Percentiles rank a stretch among this genome's conserved stretches.
phyloP scores from a whole-genome alignment of 495 filamentous ascomycete species.

The Rusavskia elegans region DNA sequence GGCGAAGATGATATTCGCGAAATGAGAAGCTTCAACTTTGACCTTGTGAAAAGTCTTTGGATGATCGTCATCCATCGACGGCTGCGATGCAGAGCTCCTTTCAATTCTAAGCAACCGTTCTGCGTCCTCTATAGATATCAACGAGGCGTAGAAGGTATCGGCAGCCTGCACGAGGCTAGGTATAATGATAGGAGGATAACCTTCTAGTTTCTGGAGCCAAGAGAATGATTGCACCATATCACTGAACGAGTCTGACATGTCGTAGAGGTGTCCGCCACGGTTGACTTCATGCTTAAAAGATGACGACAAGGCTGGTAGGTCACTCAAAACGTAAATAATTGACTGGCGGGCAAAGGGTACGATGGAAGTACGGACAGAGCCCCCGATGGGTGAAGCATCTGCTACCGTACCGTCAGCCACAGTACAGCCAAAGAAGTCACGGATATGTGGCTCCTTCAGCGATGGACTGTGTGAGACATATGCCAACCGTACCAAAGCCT shows the following conservation, averaged over 20 bases:
- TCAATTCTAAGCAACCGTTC: too few species aligned
- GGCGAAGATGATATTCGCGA: conserved; percentile 40
- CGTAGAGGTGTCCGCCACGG: neutral
- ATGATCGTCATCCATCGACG: too few species aligned
- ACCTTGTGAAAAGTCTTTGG: neutral
- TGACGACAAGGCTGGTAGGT: neutral
- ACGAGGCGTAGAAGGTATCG: neutral
- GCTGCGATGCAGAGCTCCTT: too few species aligned
- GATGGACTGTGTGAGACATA: neutral
- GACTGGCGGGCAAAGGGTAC: neutral
- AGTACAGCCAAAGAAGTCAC: too few species aligned
- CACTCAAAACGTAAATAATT: neutral
- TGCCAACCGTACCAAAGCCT: neutral
- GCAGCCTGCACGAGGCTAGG: neutral
- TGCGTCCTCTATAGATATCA: too few species aligned
- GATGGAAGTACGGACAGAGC: neutral
- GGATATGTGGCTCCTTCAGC: too few species aligned
- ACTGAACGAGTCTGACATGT: neutral
- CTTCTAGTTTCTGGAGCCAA: neutral
- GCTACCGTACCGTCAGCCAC: too few species aligned
- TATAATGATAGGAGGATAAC: neutral
- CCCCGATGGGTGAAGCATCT: too few species aligned
- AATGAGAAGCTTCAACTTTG: conserved; percentile 31
- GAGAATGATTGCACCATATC: neutral
- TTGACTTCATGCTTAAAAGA: neutral